Percentiles rank a stretch among this genome's conserved stretches.
phyloP scores from a whole-genome alignment of 2,329 filamentous ascomycete species.

The Rachicladosporium sp. region DNA sequence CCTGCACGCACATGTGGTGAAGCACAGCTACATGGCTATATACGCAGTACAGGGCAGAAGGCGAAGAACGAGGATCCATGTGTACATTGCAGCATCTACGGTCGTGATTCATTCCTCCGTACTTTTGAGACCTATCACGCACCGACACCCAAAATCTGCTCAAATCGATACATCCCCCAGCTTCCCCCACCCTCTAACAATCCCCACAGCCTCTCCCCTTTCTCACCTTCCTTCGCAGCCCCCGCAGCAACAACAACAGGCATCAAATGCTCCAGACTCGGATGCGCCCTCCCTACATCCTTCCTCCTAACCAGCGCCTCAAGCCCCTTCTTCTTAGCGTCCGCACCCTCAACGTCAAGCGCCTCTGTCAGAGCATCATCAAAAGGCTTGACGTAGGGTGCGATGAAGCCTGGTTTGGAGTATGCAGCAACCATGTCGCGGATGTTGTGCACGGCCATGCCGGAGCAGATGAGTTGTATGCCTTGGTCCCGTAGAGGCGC shows the following conservation, averaged over 20 bases:
- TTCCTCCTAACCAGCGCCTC: constrained; percentile 21
- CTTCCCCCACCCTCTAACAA: constrained; percentile 23
- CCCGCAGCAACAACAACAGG: constrained; percentile 42
- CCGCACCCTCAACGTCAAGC: constrained; percentile 16
- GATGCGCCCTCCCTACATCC: constrained; percentile 51
- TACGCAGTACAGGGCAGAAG: too few relatives aligned
- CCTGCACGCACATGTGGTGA: too few relatives aligned
- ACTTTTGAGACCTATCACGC: neutral
- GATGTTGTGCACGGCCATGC: constrained; percentile 50
- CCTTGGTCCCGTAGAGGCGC: constrained; percentile 53
- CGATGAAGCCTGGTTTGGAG: too few relatives aligned
- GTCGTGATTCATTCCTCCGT: too few relatives aligned
- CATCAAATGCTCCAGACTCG: constrained; percentile 50
- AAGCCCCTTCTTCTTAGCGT: constrained; percentile 23
- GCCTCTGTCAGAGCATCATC: constrained; percentile 23
- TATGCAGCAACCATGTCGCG: constrained; percentile 15
- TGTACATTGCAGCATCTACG: too few relatives aligned
- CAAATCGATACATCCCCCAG: constrained; percentile 26
- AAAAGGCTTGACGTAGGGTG: constrained; percentile 24
- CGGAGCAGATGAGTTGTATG: constrained; percentile 56
- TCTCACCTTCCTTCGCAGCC: constrained; percentile 19
- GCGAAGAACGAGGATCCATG: neutral
- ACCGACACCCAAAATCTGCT: constrained; percentile 2
- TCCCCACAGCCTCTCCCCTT: constrained; percentile 22
- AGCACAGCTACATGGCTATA: too few relatives aligned